phyloP scores from a whole-genome alignment of 805 yeast genomes.

The Nakazawaea sp. region DNA sequence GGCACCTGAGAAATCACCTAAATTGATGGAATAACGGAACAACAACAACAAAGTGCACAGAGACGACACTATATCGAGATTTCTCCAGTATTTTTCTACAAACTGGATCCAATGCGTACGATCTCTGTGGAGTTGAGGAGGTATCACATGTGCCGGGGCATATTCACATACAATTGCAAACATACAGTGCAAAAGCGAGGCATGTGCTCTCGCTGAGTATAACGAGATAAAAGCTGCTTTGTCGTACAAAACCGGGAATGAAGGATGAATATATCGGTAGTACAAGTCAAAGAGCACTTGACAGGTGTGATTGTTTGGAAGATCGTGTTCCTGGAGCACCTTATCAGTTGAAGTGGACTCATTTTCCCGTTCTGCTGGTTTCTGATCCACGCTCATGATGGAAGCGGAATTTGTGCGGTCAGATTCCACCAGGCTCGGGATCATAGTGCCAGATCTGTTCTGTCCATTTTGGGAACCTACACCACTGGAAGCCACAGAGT shows the following conservation, averaged over 20 bases:
- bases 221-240: slow-evolving; percentile 21
- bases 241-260: slow-evolving; percentile 29
- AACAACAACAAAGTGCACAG: slow-evolving; percentile 13
- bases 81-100: slow-evolving; percentile 25
- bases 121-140: slow-evolving; percentile 20
- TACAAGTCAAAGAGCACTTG: slow-evolving; percentile 28
- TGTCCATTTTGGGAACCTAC: neutral
- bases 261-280: slow-evolving; percentile 33
- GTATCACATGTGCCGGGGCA: slow-evolving; percentile 20
- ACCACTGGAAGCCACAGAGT: neutral
- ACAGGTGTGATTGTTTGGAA: slow-evolving; percentile 29
- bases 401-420: neutral
- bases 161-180: slow-evolving; percentile 26
- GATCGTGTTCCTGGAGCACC: slow-evolving; percentile 14
- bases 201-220: neutral
- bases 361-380: neutral
- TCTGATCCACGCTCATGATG: neutral
- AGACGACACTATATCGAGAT: slow-evolving; percentile 16
- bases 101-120: slow-evolving; percentile 31
- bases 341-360: neutral
- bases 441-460: neutral
- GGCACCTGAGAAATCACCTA: slow-evolving; percentile 17
- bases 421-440: neutral
- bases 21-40: slow-evolving; percentile 9
- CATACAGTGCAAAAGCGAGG: slow-evolving; percentile 22